Conservation (phyloP, 495 filamentous ascomycete genomes). For the Xylaria flabelliformis region DNA sequence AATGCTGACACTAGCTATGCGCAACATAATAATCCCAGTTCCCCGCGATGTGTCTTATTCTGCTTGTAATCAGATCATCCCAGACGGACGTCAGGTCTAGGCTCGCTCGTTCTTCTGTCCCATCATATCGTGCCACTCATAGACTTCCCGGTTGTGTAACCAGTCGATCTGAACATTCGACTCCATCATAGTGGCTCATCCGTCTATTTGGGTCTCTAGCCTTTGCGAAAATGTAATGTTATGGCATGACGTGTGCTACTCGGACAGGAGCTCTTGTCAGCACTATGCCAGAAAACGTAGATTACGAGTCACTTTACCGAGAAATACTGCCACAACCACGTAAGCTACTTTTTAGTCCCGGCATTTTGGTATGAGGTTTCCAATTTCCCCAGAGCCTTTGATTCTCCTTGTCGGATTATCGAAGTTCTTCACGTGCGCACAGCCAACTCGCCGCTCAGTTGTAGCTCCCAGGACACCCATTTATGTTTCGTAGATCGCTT, state of each 20-base stretch:
- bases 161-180: neutral
- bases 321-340: neutral
- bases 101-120: neutral
- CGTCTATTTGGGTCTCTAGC: neutral
- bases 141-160: neutral
- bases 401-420: too few relatives aligned
- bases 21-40: neutral
- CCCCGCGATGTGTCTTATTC: neutral
- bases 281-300: neutral
- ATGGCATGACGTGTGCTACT: neutral
- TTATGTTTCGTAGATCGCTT: conserved; percentile 21
- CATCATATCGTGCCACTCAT: neutral
- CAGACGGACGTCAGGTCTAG: neutral
- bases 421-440: conserved; percentile 22
- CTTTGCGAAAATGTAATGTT: neutral
- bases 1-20: neutral
- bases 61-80: neutral
- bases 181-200: neutral
- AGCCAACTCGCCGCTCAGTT: conserved; percentile 21
- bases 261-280: neutral
- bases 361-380: too few relatives aligned
- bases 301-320: neutral
- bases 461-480: conserved; percentile 26
- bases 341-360: neutral
- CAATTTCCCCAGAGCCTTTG: too few relatives aligned